Evolutionary conservation across 208 protist species (phyloP), one percentile per base, ranked within the genome.

Genomic region (Hexamita inflata): DNA sequence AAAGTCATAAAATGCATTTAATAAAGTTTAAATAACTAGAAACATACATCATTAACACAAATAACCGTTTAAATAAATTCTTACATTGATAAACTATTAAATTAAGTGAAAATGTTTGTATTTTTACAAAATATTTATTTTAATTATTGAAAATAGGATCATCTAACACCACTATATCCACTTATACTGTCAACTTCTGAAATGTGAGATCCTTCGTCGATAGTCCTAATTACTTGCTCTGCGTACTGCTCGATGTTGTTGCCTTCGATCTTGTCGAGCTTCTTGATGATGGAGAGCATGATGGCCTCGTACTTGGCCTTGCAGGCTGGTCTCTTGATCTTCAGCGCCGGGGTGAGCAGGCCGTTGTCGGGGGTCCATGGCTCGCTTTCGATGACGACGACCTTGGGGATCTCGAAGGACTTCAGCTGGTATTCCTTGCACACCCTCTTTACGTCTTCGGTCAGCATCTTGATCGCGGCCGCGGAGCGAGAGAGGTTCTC

Each of bases 181-280:
- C n/a, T n/a, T n/a, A n/a, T n/a, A n/a, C n/a, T n/a, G n/a, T n/a
- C n/a, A n/a, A n/a, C n/a, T n/a, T n/a, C n/a, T n/a, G n/a, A n/a
- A n/a, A n/a, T n/a, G n/a, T n/a, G 45, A 53, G 45, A 19, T 24
- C 45, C 45, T 19, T 53, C 45, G 19, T 4, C 4, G 4, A 53
- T 19, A 4, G 45, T 24, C 19, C 19, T 53, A 53, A 53, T 19
- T 19, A 53, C 45, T 24, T 24, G 4, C 4, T 4, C 45, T 53
- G 45, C 45, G 11, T 24, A 4, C 19, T 53, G 45, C 45, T 53
- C 45, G 45, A 53, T 19, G 19, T 4, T 53, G 19, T 4, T 4
- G 11, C 85, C 98, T 19, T 53, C 45, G 4, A 19, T 19, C 45
- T 53, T 53, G 19, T 19, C 19, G 45, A 53, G 45, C 45, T 19